These are phyloP conservation scores for Syzygium aromaticum DNA, from an alignment of 345 rosid genomes.

Conservation along the genomic window DNA sequence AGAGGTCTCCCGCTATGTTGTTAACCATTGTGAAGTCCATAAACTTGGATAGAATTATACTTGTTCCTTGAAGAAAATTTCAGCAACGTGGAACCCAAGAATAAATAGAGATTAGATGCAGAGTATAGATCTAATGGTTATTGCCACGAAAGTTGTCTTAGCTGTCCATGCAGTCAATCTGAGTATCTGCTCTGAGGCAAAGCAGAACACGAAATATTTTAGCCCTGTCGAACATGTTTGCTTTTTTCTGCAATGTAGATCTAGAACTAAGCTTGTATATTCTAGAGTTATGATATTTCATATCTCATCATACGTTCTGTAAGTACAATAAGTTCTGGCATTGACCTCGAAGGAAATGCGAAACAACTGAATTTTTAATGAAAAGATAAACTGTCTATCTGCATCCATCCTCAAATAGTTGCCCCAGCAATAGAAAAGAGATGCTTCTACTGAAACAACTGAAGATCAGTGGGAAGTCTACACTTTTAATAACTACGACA, in stretches of 20 bases:
- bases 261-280: not conserved
- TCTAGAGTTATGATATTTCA: not conserved
- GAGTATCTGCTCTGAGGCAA: not conserved
- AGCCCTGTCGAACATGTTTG: not conserved
- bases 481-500: not conserved
- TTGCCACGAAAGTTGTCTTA: not conserved
- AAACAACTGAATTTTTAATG: not conserved
- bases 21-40: not conserved
- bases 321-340: not conserved
- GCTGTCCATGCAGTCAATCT: not conserved
- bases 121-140: not conserved
- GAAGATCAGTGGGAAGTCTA: not conserved
- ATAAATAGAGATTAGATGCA: not conserved
- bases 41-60: not conserved
- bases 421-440: not conserved
- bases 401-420: not conserved
- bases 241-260: not conserved
- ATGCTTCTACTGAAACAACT: not conserved
- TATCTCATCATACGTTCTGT: not conserved
- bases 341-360: not conserved
- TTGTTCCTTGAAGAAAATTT: not conserved
- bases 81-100: not conserved
- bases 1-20: not conserved
- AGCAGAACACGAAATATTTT: not conserved
- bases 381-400: not conserved